Percentiles rank a stretch among this genome's conserved stretches.
Evolutionary conservation across 176 grass and related monocot genomes (phyloP).

Genomic region (Bromus sterilis): DNA sequence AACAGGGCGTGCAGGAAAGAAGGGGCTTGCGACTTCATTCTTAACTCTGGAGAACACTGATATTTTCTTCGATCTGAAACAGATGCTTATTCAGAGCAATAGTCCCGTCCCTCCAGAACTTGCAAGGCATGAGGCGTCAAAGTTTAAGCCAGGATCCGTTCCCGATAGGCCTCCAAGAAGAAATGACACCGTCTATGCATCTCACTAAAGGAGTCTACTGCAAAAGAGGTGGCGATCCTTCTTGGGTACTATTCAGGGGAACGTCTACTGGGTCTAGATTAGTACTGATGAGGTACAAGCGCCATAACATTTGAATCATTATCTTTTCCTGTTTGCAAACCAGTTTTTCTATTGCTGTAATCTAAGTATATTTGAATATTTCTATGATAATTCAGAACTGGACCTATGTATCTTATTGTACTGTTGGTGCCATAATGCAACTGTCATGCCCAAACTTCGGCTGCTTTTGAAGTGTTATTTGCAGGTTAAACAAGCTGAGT

Average conservation of each 20-base stretch:
- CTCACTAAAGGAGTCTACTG: slow-evolving; percentile 23
- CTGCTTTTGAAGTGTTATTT: background rate
- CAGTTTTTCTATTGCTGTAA: background rate
- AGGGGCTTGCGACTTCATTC: slow-evolving; percentile 81
- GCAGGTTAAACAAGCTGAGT: background rate
- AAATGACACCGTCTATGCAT: slow-evolving; percentile 73
- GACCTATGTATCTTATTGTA: slow-evolving; percentile 14
- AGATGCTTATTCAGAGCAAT: slow-evolving; percentile 95
- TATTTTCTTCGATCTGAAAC: slow-evolving; percentile 96
- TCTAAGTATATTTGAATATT: background rate
- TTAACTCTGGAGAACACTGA: slow-evolving; percentile 70
- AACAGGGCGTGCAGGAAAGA: slow-evolving; percentile 94
- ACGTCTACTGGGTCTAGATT: slow-evolving; percentile 17
- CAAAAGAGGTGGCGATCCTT: background rate
- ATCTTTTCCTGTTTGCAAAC: slow-evolving; percentile 1
- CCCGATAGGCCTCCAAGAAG: slow-evolving; percentile 85
- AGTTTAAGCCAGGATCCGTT: slow-evolving; percentile 86
- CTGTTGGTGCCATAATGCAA: background rate
- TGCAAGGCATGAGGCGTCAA: slow-evolving; percentile 86
- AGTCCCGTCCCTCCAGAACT: slow-evolving; percentile 93
- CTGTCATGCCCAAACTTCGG: background rate
- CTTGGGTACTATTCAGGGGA: background rate
- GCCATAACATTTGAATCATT: slow-evolving; percentile 1
- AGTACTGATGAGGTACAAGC: slow-evolving; percentile 34
- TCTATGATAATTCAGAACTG: background rate